Evolutionary conservation across 2,329 filamentous ascomycete species (phyloP).

Genomic region (Ascochyta pisi): DNA sequence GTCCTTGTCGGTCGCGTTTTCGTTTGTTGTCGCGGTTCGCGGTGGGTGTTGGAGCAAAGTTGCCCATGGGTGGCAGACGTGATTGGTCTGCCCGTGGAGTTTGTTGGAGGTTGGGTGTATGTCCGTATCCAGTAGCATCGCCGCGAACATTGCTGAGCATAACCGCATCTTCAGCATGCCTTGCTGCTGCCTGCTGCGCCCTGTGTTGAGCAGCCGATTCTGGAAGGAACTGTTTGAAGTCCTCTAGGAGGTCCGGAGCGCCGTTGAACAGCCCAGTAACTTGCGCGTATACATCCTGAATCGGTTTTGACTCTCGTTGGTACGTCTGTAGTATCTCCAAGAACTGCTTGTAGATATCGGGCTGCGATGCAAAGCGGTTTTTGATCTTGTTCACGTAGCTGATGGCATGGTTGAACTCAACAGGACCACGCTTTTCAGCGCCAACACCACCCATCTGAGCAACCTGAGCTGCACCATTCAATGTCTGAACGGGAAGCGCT

Average conservation of each 20-base stretch:
- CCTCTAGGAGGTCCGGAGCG: constrained; percentile 92
- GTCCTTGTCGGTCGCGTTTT: constrained; percentile 73
- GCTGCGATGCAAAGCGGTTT: constrained; percentile 96
- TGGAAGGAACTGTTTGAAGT: constrained; percentile 98
- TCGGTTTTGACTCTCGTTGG: constrained; percentile 96
- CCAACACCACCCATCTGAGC: constrained; percentile 62
- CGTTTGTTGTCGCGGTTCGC: constrained; percentile 85
- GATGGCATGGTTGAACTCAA: constrained; percentile 99
- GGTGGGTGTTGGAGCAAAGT: constrained; percentile 85
- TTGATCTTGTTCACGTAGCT: constrained; percentile 99
- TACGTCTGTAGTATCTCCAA: constrained; percentile 98
- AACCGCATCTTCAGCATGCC: constrained; percentile 72
- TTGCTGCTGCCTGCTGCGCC: constrained; percentile 64
- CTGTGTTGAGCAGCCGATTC: constrained; percentile 75
- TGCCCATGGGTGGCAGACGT: constrained; percentile 86
- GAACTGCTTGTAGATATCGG: constrained; percentile 99
- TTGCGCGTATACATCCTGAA: constrained; percentile 97
- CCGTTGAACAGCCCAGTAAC: constrained; percentile 93
- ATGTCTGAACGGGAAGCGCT: constrained; percentile 61
- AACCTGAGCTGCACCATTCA: constrained; percentile 67
- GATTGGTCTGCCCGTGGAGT: constrained; percentile 56
- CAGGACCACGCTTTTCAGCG: constrained; percentile 83
- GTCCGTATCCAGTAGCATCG: constrained; percentile 56
- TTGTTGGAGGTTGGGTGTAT: constrained; percentile 55
- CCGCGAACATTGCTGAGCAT: constrained; percentile 69